phyloP scores from a whole-genome alignment of 2,329 filamentous ascomycete species.

The Zymoseptoria ardabiliae region DNA sequence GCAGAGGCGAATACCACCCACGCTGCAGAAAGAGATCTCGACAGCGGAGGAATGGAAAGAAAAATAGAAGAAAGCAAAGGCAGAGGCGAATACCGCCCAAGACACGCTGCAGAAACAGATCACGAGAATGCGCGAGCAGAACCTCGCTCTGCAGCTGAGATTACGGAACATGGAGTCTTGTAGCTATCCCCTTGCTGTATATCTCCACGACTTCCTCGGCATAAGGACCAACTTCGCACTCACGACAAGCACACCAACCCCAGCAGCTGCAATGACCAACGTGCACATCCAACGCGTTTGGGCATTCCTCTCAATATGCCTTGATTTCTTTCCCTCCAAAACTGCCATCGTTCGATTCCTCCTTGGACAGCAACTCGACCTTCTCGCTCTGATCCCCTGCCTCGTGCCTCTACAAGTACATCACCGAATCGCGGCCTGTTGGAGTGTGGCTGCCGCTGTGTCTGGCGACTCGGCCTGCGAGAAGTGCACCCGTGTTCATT shows the following conservation, averaged over 20 bases:
- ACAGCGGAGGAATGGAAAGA: conserved; percentile 95
- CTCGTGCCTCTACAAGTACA: no score
- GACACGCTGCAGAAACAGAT: conserved; percentile 90
- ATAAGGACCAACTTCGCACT: not conserved
- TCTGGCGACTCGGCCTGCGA: no score
- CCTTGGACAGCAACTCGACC: no score
- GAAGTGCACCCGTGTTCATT: no score
- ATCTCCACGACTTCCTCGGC: not conserved
- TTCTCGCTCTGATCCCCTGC: no score
- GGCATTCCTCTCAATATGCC: not conserved
- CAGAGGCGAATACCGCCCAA: conserved; percentile 77
- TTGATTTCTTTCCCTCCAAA: no score
- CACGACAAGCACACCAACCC: not conserved
- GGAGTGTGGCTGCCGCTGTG: no score
- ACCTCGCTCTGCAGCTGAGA: conserved; percentile 71
- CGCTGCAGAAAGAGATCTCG: conserved; percentile 92
- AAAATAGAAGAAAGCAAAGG: no score
- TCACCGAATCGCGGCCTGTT: no score
- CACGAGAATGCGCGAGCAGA: conserved; percentile 77
- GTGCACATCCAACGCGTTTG: not conserved
- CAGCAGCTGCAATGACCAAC: not conserved
- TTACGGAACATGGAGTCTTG: conserved; percentile 74
- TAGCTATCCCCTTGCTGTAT: not conserved
- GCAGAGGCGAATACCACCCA: conserved; percentile 69
- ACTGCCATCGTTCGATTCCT: no score